Evolutionary conservation across 176 grass and related monocot species (phyloP).

Genomic region (Avena atlantica): DNA sequence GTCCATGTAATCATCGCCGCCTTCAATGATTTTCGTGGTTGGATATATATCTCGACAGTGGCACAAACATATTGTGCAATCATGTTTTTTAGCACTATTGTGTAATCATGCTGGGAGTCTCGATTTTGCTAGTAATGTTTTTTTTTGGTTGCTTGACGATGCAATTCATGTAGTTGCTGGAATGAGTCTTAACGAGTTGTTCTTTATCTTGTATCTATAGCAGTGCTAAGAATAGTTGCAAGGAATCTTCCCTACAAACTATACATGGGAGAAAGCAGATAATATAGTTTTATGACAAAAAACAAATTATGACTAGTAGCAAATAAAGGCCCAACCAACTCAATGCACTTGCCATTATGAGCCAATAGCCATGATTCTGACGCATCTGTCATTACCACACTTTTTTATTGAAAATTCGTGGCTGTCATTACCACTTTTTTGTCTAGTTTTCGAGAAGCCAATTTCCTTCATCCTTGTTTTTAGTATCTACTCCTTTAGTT

Average conservation of each 20-base stretch:
- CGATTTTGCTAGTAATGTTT: neutral
- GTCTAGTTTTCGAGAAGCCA: neutral
- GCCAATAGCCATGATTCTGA: neutral
- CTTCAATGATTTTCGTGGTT: neutral
- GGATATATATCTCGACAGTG: neutral
- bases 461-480: neutral
- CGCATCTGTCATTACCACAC: neutral
- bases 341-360: neutral
- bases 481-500: neutral
- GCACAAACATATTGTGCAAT: neutral
- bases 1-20: neutral
- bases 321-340: neutral
- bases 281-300: neutral
- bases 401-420: no score
- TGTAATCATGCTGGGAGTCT: neutral
- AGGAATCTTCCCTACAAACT: constrained; percentile 2
- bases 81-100: neutral
- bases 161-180: neutral
- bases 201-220: neutral
- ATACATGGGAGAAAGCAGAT: neutral
- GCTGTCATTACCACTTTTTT: neutral
- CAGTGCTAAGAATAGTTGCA: neutral
- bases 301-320: neutral
- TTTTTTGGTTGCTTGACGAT: neutral
- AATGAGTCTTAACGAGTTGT: neutral